Evolutionary conservation across 2,329 filamentous ascomycete species (phyloP).

Genomic region (Ophidiomyces ophidiicola): DNA sequence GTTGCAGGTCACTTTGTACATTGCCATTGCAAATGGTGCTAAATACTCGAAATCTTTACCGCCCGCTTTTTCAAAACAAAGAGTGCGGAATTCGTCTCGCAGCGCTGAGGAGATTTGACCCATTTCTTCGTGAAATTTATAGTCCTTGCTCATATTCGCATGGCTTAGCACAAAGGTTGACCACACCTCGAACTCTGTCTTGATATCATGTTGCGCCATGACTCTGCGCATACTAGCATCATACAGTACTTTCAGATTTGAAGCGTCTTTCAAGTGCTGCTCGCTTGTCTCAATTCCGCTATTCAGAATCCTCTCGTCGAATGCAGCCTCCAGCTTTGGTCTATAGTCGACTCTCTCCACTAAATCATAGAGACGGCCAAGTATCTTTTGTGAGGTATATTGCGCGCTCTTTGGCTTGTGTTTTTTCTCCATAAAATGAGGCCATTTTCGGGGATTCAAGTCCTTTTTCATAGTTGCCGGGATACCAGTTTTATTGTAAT

Average conservation of each 20-base stretch:
- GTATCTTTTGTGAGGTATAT: constrained; percentile 58
- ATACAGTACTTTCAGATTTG: constrained; percentile 60
- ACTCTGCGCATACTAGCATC: constrained; percentile 64
- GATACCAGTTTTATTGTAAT: constrained; percentile 83
- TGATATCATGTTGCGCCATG: constrained; percentile 73
- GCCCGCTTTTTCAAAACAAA: constrained; percentile 55
- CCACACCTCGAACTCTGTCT: constrained; percentile 86
- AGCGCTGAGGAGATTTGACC: constrained; percentile 54
- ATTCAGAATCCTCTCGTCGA: constrained; percentile 62
- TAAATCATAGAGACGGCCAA: constrained; percentile 73
- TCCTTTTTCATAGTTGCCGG: constrained; percentile 54
- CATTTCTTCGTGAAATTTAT: constrained; percentile 77
- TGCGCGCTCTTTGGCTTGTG: constrained; percentile 33
- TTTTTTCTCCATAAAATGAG: constrained; percentile 77
- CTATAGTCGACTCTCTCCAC: constrained; percentile 57
- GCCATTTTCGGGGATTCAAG: constrained; percentile 54
- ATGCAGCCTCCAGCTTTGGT: constrained; percentile 58
- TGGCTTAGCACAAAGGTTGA: constrained; percentile 70
- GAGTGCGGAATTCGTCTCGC: constrained; percentile 54
- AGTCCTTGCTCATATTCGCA: constrained; percentile 60
- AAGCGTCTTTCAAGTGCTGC: constrained; percentile 46
- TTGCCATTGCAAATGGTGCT: constrained; percentile 65
- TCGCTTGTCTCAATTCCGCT: constrained; percentile 45
- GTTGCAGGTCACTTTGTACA: constrained; percentile 71
- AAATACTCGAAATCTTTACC: constrained; percentile 47